Conservation (phyloP, 1,284 basidiomycete species). For the Apiotrichum akiyoshidainum region DNA sequence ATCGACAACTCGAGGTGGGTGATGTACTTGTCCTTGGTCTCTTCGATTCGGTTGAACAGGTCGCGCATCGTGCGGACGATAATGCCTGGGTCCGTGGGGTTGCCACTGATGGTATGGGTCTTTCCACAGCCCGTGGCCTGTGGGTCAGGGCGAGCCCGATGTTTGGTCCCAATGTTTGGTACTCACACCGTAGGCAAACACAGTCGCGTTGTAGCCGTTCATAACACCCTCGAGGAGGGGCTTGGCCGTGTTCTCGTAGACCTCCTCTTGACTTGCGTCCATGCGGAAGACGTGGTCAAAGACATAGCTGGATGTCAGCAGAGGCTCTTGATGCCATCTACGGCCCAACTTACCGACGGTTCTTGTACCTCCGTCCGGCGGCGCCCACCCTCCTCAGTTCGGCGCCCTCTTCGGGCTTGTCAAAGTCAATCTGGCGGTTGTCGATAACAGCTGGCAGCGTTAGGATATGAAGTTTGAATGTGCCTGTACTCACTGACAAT, state of each 20-base stretch:
- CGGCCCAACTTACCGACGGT: slow-evolving; percentile 57
- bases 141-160: not conserved
- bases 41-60: slow-evolving; percentile 83
- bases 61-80: slow-evolving; percentile 97
- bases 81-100: slow-evolving; percentile 77
- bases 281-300: slow-evolving; percentile 87
- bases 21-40: slow-evolving; percentile 73
- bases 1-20: slow-evolving; percentile 86
- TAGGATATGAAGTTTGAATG: not conserved
- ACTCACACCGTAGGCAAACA: slow-evolving; percentile 94
- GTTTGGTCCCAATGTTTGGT: not conserved
- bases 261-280: slow-evolving; percentile 73
- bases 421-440: slow-evolving; percentile 72
- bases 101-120: slow-evolving; percentile 95
- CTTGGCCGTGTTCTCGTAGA: slow-evolving; percentile 78
- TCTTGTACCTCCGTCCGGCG: slow-evolving; percentile 84
- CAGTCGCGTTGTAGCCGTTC: slow-evolving; percentile 93
- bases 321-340: not conserved
- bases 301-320: slow-evolving; percentile 64
- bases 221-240: slow-evolving; percentile 77
- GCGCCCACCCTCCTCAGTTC: slow-evolving; percentile 64
- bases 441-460: slow-evolving; percentile 51
- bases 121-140: slow-evolving; percentile 97
- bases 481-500: slow-evolving; percentile 45
- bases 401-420: slow-evolving; percentile 80